A percentile compares a stretch with the other conserved stretches of the same genome.
phyloP scores from a whole-genome alignment of 176 grass and related monocot genomes.

The Tuctoria greenei region DNA sequence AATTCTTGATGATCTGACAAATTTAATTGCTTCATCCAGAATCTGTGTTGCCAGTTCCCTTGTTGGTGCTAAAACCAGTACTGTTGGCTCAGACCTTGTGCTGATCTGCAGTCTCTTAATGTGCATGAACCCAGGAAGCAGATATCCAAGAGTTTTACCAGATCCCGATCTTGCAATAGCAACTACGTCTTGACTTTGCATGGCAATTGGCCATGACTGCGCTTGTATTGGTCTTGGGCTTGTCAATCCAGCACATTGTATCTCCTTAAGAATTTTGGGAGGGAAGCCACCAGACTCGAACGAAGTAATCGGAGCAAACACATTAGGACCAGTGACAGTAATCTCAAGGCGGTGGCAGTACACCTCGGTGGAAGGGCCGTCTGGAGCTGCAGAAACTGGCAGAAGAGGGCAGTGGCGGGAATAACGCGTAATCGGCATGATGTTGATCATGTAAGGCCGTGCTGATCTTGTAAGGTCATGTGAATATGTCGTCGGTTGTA shows the following conservation, averaged over 20 bases:
- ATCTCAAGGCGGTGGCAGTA: constrained; percentile 87
- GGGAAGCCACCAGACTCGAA: constrained; percentile 87
- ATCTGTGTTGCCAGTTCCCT: constrained; percentile 98
- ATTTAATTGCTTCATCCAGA: constrained; percentile 87
- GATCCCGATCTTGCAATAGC: constrained; percentile 97
- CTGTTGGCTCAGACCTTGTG: constrained; percentile 73
- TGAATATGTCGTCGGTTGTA: no score
- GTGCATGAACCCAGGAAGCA: constrained; percentile 93
- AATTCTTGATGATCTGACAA: constrained; percentile 82
- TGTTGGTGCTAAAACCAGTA: constrained; percentile 88
- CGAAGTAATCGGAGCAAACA: constrained; percentile 65
- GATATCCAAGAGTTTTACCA: constrained; percentile 94
- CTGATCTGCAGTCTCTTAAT: constrained; percentile 77
- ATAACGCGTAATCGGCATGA: constrained; percentile 45
- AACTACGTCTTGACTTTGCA: constrained; percentile 88
- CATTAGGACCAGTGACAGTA: constrained; percentile 74
- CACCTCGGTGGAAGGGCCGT: constrained; percentile 56
- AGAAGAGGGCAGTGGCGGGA: constrained; percentile 34
- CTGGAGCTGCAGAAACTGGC: constrained; percentile 1
- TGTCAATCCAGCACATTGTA: constrained; percentile 79
- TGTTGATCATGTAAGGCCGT: no score
- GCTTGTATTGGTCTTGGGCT: constrained; percentile 95
- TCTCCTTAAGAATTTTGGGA: constrained; percentile 78
- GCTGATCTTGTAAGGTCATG: no score
- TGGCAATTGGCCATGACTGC: constrained; percentile 94